A percentile compares a stretch with the other conserved stretches of the same genome.
Conservation (phyloP, 208 protist genomes). For the Trichomonas vaginalis region DNA sequence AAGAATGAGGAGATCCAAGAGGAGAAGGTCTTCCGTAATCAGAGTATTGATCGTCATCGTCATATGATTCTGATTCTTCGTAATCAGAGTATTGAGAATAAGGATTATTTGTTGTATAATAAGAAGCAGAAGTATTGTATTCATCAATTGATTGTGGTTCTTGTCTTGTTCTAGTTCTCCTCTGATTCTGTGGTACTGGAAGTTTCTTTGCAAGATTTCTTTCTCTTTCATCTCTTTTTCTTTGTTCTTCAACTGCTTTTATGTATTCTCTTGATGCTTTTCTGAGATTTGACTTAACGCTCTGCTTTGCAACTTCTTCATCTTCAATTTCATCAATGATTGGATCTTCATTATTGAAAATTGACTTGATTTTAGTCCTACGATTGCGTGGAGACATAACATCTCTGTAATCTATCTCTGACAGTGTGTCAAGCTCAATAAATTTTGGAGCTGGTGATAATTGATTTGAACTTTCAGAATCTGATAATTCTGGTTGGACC, state of each 20-base stretch:
- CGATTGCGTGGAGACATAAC: not conserved
- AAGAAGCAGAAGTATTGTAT: not conserved
- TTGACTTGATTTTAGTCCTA: not conserved
- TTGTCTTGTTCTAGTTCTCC: not conserved
- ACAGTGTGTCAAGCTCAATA: not conserved
- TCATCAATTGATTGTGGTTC: not conserved
- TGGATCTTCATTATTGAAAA: not conserved
- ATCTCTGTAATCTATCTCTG: not conserved
- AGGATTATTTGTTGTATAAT: not conserved
- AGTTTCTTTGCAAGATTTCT: not conserved
- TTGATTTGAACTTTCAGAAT: not conserved
- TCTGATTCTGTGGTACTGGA: not conserved
- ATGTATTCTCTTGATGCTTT: not conserved
- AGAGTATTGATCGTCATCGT: not conserved
- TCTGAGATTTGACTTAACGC: not conserved
- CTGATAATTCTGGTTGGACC: not conserved
- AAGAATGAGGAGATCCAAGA: not conserved
- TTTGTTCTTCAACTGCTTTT: not conserved
- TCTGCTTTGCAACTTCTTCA: not conserved
- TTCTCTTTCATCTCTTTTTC: not conserved
- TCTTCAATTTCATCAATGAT: not conserved
- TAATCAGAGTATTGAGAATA: not conserved
- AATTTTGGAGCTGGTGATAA: not conserved
- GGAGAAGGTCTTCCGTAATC: not conserved
- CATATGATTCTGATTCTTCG: not conserved